Conservation (phyloP, 108 stramenopile genomes). For the Schizochytrium sp. region DNA sequence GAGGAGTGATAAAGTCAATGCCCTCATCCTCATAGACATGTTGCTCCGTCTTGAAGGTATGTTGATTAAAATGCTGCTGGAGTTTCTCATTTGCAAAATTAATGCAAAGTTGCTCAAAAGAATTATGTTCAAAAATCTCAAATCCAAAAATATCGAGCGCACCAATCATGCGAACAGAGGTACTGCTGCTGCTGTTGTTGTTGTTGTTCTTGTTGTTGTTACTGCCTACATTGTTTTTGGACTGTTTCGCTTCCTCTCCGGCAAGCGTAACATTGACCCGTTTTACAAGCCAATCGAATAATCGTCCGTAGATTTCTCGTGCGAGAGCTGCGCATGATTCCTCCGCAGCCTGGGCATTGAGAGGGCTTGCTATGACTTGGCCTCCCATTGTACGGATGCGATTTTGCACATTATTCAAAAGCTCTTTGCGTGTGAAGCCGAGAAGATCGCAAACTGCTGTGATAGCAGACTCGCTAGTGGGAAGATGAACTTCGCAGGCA, state of each 20-base stretch:
- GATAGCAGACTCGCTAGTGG: neutral
- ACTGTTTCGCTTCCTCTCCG: neutral
- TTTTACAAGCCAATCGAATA: conserved; percentile 71
- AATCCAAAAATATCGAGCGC: conserved; percentile 97
- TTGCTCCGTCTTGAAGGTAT: conserved; percentile 65
- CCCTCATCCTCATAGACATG: conserved; percentile 88
- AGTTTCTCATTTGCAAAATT: conserved; percentile 96
- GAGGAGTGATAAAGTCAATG: conserved; percentile 85
- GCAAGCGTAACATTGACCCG: conserved; percentile 77
- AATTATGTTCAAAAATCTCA: conserved; percentile 87
- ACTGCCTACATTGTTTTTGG: neutral
- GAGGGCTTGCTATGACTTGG: neutral
- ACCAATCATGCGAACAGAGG: conserved; percentile 79
- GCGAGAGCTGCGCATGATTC: conserved; percentile 66
- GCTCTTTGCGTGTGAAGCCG: neutral
- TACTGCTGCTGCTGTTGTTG: neutral
- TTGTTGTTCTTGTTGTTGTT: neutral
- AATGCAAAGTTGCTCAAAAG: conserved; percentile 93
- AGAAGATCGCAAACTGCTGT: conserved; percentile 60
- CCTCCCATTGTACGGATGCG: neutral
- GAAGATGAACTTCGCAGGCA: conserved; percentile 68
- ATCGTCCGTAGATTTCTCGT: conserved; percentile 68
- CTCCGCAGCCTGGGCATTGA: conserved; percentile 29
- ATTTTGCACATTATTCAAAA: neutral
- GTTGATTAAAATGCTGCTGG: conserved; percentile 80